A percentile compares a stretch with the other conserved stretches of the same genome.
Conservation (phyloP, 768 basidiomycete species). For the Lyophyllum shimeji region DNA sequence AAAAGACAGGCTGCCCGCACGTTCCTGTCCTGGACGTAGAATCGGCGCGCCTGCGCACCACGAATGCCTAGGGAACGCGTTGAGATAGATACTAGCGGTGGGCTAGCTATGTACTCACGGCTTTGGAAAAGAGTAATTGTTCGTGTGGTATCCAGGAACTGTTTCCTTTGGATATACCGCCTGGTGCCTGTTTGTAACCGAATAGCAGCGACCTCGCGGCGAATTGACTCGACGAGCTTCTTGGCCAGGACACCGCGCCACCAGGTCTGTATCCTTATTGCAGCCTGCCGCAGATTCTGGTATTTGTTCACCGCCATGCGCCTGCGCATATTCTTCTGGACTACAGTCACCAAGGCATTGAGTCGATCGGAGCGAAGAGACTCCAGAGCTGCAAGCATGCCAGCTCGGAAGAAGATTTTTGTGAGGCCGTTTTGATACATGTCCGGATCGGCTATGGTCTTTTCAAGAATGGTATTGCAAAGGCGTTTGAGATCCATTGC, state of each 20-base stretch:
- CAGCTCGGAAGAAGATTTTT: conserved; percentile 99
- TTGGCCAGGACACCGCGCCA: conserved; percentile 88
- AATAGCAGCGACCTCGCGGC: conserved; percentile 72
- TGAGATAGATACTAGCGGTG: neutral
- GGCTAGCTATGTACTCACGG: conserved; percentile 52
- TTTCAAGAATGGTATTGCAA: conserved; percentile 81
- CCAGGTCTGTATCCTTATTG: conserved; percentile 90
- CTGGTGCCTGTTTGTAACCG: conserved; percentile 75
- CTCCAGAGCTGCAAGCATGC: conserved; percentile 96
- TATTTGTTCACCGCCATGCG: conserved; percentile 84
- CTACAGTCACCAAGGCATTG: conserved; percentile 88
- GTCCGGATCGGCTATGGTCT: conserved; percentile 89
- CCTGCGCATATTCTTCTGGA: conserved; percentile 96
- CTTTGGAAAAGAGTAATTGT: conserved; percentile 79
- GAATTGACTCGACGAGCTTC: conserved; percentile 65
- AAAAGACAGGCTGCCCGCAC: conserved; percentile 65
- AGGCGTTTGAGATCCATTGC: conserved; percentile 76
- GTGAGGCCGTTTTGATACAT: conserved; percentile 97
- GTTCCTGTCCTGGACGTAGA: conserved; percentile 55
- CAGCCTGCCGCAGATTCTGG: conserved; percentile 61
- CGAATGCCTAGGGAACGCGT: conserved; percentile 56
- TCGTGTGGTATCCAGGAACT: conserved; percentile 60
- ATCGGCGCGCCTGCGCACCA: conserved; percentile 66
- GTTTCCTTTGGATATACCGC: conserved; percentile 69
- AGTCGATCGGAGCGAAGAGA: conserved; percentile 84